A percentile compares a stretch with the other conserved stretches of the same genome.
Conservation (phyloP, 2,329 filamentous ascomycete species). For the Purpureocillium lavendulum region DNA sequence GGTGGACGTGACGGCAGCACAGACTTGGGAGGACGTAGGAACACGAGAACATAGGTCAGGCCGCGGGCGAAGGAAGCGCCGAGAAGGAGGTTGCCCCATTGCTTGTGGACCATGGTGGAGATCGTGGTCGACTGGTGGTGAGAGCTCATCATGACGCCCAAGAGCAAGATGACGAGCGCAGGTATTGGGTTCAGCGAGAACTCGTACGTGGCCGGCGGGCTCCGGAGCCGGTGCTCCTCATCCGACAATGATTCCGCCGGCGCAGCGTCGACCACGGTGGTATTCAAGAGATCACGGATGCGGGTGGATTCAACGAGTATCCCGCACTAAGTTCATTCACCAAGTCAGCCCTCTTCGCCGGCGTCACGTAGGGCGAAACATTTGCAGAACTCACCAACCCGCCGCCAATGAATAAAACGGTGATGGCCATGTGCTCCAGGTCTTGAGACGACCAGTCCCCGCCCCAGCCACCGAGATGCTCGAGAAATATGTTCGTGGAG, state of each 20-base stretch:
- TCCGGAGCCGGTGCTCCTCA: constrained; percentile 39
- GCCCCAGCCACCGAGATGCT: constrained; percentile 72
- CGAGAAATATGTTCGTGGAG: constrained; percentile 81
- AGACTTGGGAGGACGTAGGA: constrained; percentile 71
- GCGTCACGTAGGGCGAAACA: neutral
- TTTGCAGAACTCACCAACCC: constrained; percentile 56
- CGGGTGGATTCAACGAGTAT: constrained; percentile 75
- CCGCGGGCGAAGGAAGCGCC: constrained; percentile 72
- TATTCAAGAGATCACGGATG: constrained; percentile 60
- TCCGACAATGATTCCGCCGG: constrained; percentile 26
- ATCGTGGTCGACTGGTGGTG: constrained; percentile 80
- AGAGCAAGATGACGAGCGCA: constrained; percentile 72
- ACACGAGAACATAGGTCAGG: constrained; percentile 72
- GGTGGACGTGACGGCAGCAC: constrained; percentile 77
- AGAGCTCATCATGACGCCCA: constrained; percentile 92
- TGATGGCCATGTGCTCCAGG: constrained; percentile 87
- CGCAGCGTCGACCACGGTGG: constrained; percentile 31
- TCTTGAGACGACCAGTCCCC: constrained; percentile 68
- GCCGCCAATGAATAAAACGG: constrained; percentile 87
- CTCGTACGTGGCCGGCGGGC: constrained; percentile 57
- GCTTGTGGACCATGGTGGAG: constrained; percentile 85
- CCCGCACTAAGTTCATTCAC: constrained; percentile 45
- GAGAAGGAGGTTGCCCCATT: constrained; percentile 82
- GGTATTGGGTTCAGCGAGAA: constrained; percentile 85
- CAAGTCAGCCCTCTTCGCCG: neutral